Evolutionary conservation across 2,329 filamentous ascomycete genomes (phyloP).

Genomic region (Chaetomium sp.): DNA sequence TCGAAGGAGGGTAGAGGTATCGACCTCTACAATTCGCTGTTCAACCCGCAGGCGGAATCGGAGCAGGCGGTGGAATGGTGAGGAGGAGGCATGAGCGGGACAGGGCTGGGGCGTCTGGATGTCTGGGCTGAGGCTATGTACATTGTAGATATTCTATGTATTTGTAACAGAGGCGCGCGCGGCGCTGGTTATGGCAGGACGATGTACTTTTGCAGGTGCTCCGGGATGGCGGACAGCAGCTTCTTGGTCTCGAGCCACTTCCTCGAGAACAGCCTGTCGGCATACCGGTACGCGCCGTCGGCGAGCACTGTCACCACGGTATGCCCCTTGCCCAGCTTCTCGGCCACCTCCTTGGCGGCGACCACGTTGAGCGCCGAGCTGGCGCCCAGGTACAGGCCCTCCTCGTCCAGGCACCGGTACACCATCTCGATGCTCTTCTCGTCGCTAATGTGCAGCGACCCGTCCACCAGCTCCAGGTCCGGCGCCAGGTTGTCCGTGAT

Average conservation of each 20-base stretch:
- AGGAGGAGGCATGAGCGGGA: not conserved
- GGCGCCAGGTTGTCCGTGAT: slow-evolving; percentile 92
- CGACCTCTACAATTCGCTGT: slow-evolving; percentile 40
- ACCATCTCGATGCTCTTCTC: slow-evolving; percentile 98
- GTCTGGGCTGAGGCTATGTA: slow-evolving; percentile 11
- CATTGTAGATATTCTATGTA: slow-evolving; percentile 28
- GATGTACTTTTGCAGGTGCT: slow-evolving; percentile 89
- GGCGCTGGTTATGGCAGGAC: slow-evolving; percentile 67
- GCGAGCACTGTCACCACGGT: slow-evolving; percentile 93
- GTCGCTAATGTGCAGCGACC: slow-evolving; percentile 80
- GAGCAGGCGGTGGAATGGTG: slow-evolving; percentile 2
- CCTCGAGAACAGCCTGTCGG: slow-evolving; percentile 86
- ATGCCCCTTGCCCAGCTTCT: slow-evolving; percentile 83
- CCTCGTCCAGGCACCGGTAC: slow-evolving; percentile 92
- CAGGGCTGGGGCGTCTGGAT: not conserved
- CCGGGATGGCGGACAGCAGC: slow-evolving; percentile 76
- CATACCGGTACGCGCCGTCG: slow-evolving; percentile 97
- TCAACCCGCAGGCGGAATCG: slow-evolving; percentile 30
- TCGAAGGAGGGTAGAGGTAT: slow-evolving; percentile 28
- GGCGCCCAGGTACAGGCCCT: slow-evolving; percentile 91
- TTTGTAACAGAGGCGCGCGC: slow-evolving; percentile 23
- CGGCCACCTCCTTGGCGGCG: slow-evolving; percentile 89
- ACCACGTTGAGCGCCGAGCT: slow-evolving; percentile 94
- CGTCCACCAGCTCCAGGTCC: slow-evolving; percentile 83
- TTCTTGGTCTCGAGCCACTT: slow-evolving; percentile 91